A percentile compares a stretch with the other conserved stretches of the same genome.
Evolutionary conservation across 495 filamentous ascomycete genomes (phyloP).

Genomic region (Extremus antarcticus): DNA sequence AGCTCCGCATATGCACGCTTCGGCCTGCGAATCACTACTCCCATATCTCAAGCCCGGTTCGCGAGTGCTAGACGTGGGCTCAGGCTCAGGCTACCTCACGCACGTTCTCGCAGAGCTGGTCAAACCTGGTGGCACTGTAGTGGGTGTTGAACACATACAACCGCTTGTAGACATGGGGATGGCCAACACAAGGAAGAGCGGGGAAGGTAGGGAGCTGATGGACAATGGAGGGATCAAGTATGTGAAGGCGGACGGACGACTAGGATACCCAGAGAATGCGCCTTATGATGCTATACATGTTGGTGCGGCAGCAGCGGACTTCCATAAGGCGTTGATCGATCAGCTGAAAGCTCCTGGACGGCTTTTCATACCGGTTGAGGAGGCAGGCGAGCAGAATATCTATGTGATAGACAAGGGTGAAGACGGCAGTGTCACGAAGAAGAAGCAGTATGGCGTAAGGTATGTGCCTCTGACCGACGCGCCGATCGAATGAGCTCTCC

Average conservation of each 20-base stretch:
- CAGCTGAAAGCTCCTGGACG: slow-evolving; percentile 70
- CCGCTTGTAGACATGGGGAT: slow-evolving; percentile 62
- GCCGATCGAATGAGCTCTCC: slow-evolving; percentile 29
- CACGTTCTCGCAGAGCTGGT: slow-evolving; percentile 79
- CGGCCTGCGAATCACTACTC: slow-evolving; percentile 45
- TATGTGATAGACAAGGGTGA: slow-evolving; percentile 84
- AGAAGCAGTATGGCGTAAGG: slow-evolving; percentile 69
- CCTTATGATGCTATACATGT: slow-evolving; percentile 92
- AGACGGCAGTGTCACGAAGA: slow-evolving; percentile 60
- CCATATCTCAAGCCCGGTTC: slow-evolving; percentile 36
- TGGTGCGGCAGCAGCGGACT: slow-evolving; percentile 67
- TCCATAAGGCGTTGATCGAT: slow-evolving; percentile 62
- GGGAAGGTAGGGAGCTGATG: slow-evolving; percentile 52
- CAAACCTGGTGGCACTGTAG: slow-evolving; percentile 48
- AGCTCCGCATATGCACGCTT: slow-evolving; percentile 95
- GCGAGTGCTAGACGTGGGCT: slow-evolving; percentile 76
- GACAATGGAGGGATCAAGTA: slow-evolving; percentile 55
- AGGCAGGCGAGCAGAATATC: slow-evolving; percentile 57
- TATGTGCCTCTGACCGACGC: slow-evolving; percentile 94
- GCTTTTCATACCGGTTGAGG: slow-evolving; percentile 56
- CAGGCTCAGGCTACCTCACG: slow-evolving; percentile 83
- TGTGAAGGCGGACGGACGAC: slow-evolving; percentile 68
- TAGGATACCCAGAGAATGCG: slow-evolving; percentile 48
- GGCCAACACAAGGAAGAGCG: slow-evolving; percentile 62
- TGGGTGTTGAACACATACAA: slow-evolving; percentile 84